Base-by-base conservation (phyloP, 2,329 filamentous ascomycete species). In the Pochonia chlamydosporia region DNA sequence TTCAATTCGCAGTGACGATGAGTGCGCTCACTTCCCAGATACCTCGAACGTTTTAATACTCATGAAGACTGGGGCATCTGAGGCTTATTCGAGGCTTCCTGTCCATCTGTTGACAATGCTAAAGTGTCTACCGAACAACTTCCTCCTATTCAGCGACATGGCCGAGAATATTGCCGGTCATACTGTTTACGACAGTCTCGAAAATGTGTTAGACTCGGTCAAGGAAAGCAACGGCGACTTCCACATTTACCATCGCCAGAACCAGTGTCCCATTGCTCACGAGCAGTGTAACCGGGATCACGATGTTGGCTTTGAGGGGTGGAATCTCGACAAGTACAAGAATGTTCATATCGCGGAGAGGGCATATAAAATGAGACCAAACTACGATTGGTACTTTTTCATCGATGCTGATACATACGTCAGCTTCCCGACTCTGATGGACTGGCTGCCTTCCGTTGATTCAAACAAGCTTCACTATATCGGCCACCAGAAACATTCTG, bases 311-410 rank as follows among this genome's bases (percentile, higher is more conserved):
- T 46, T 54, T 50, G 63, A 69, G 20, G 69, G 67, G 1, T 81
- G 78, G 78, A 68, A 64, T 20, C 60, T 82, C 25, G 79, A 82
- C 64, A 81, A 79, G 63, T 82, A 80, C 65, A 82, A 82, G 62
- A 80, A 79, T 58, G 64, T 80, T 36, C 77, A 79, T 56, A 79
- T 81, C 56, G 71, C 76, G 14, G 72, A 78, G 60, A 75, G 77
- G 61, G 62, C 74, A 0, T 80, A 72, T 53, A 56, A 62, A 16
- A 61, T 74, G 60, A 68, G 71, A 5, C 76, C 77, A 8, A 57
- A 68, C 47, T 72, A 72, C 47, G 74, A 80, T 53, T 82, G 78
- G 78, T 82, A 79, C 56, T 58, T 82, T 18, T 81, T 78, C 51
- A 68, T 81, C 51, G 78, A 81, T 43, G 74, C 75, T 40, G 78